Conservation (phyloP, 345 rosid genomes). For the Linum tenue region DNA sequence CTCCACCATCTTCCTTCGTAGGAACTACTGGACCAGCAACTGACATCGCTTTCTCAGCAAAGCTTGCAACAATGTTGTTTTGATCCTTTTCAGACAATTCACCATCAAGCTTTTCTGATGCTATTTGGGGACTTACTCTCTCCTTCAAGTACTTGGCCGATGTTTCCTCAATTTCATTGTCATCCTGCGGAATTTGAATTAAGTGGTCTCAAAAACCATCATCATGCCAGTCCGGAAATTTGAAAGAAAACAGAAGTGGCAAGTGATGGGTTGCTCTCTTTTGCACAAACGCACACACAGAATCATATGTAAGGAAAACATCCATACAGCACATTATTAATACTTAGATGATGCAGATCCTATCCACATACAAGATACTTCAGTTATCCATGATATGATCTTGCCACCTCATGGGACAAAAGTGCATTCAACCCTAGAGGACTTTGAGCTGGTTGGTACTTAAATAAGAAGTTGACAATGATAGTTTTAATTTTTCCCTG, state of each 20-base stretch:
- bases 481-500: not conserved
- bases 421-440: not conserved
- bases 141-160: conserved; percentile 25
- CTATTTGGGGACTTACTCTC: conserved; percentile 30
- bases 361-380: not conserved
- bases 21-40: conserved; percentile 95
- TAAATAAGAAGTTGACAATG: no score
- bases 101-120: conserved; percentile 31
- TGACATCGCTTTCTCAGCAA: conserved; percentile 93
- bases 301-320: not conserved
- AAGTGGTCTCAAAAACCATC: conserved; percentile 3
- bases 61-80: conserved; percentile 50
- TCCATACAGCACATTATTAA: not conserved
- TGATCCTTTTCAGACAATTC: conserved; percentile 30
- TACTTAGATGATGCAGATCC: not conserved
- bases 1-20: conserved; percentile 80
- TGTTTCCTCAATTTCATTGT: conserved; percentile 20
- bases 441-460: not conserved
- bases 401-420: not conserved
- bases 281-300: not conserved
- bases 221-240: not conserved
- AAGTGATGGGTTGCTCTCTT: no score
- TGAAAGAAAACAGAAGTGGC: not conserved
- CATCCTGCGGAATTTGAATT: conserved; percentile 21
- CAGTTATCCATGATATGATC: not conserved